These are phyloP conservation scores for Aspergillus intermedius DNA, from an alignment of 2,329 filamentous ascomycete species.

Conservation along the genomic window DNA sequence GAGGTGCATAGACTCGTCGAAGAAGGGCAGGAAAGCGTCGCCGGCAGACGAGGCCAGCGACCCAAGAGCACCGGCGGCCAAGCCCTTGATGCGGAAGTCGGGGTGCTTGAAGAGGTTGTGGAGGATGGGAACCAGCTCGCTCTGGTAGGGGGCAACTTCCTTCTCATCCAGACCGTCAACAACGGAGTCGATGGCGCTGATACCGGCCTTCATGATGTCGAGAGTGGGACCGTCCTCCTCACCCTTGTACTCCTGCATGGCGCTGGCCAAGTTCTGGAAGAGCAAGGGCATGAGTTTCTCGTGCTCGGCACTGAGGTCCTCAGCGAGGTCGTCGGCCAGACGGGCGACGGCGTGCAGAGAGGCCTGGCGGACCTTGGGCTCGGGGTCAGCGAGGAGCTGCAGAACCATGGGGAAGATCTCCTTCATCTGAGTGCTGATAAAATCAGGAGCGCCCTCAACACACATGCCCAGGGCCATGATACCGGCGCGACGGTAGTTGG, in stretches of 20 bases:
- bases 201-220: conserved; percentile 81
- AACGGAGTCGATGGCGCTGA: conserved; percentile 83
- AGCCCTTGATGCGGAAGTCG: conserved; percentile 83
- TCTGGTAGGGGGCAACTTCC: conserved; percentile 74
- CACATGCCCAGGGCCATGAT: conserved; percentile 89
- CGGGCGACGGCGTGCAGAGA: conserved; percentile 82
- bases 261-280: conserved; percentile 80
- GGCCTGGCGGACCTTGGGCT: conserved; percentile 76
- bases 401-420: conserved; percentile 80
- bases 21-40: conserved; percentile 81
- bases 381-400: conserved; percentile 73
- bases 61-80: conserved; percentile 81
- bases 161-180: conserved; percentile 72
- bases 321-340: conserved; percentile 85
- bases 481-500: conserved; percentile 78
- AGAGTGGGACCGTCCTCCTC: conserved; percentile 66
- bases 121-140: conserved; percentile 76
- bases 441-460: conserved; percentile 94
- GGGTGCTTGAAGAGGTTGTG: conserved; percentile 76
- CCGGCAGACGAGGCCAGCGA: conserved; percentile 83
- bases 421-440: conserved; percentile 86
- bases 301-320: conserved; percentile 82
- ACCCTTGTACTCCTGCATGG: conserved; percentile 60
- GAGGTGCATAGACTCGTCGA: conserved; percentile 82
- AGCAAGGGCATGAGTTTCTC: conserved; percentile 75